A percentile compares a stretch with the other conserved stretches of the same genome.
Evolutionary conservation across 73 alveolate species (phyloP).

Genomic region (Paramecium tetraurelia): DNA sequence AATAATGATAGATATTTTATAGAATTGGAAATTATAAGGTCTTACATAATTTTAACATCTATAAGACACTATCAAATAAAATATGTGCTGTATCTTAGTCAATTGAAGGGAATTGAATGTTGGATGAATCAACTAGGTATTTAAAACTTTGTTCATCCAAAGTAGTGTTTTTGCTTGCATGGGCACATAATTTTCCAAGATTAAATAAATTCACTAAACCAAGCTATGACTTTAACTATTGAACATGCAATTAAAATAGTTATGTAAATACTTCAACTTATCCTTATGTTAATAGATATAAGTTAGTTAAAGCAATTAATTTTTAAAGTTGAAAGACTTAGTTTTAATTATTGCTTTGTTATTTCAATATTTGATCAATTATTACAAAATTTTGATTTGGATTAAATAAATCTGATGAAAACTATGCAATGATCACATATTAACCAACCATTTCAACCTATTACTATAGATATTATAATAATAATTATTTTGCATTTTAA

Average conservation of each 20-base stretch:
- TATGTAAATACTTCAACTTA: not conserved
- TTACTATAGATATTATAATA: not conserved
- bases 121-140: not conserved
- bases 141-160: not conserved
- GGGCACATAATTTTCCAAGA: constrained; percentile 30
- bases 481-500: not conserved
- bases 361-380: not conserved
- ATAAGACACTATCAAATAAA: not conserved
- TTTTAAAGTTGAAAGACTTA: not conserved
- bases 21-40: not conserved
- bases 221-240: not conserved
- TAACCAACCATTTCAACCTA: not conserved
- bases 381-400: not conserved
- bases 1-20: not conserved
- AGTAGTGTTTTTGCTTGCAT: not conserved
- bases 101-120: not conserved
- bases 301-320: not conserved
- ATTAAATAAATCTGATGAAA: not conserved
- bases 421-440: not conserved
- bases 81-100: constrained; percentile 34
- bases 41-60: not conserved
- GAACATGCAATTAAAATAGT: not conserved
- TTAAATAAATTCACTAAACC: not conserved
- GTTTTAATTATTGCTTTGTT: not conserved
- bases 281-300: not conserved